A percentile compares a stretch with the other conserved stretches of the same genome.
These are phyloP conservation scores for Penicilliopsis zonata DNA, from an alignment of 495 filamentous ascomycete species.

Conservation along the genomic window DNA sequence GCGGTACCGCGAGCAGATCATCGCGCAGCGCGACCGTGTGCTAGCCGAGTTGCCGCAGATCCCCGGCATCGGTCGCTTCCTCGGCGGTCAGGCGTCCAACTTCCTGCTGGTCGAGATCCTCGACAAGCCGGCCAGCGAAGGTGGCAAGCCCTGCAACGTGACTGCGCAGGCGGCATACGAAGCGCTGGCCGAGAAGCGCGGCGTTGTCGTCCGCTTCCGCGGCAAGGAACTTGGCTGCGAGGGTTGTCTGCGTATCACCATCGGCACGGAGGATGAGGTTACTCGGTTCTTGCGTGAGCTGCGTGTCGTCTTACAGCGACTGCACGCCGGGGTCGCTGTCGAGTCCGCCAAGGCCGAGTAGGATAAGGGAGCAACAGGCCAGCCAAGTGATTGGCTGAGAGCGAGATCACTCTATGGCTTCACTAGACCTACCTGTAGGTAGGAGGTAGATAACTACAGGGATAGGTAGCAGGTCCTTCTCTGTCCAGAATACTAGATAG, in stretches of 20 bases:
- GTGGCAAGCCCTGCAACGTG: constrained; percentile 64
- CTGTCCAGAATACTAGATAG: too few species aligned
- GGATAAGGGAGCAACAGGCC: constrained; percentile 15
- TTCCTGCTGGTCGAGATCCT: constrained; percentile 86
- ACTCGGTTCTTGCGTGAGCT: constrained; percentile 62
- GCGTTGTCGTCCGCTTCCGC: constrained; percentile 86
- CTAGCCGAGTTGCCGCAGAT: constrained; percentile 62
- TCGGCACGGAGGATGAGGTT: constrained; percentile 83
- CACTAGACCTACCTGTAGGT: too few species aligned
- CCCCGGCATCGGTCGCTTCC: constrained; percentile 65
- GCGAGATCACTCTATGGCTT: background rate
- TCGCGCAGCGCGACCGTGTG: constrained; percentile 66
- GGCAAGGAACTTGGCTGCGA: constrained; percentile 84
- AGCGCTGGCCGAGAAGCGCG: constrained; percentile 69
- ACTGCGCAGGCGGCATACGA: constrained; percentile 72
- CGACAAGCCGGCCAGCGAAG: constrained; percentile 38
- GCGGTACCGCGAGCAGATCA: constrained; percentile 49
- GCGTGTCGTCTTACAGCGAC: constrained; percentile 42
- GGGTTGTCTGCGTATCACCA: constrained; percentile 82
- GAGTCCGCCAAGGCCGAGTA: constrained; percentile 14
- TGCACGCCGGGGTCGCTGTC: constrained; percentile 17
- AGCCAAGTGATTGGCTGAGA: constrained; percentile 11
- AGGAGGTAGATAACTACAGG: too few species aligned
- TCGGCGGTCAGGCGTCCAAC: constrained; percentile 72
- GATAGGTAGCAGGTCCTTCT: too few species aligned